Evolutionary conservation across 768 basidiomycete species (phyloP).

Genomic region (Rhodotorula paludigena): DNA sequence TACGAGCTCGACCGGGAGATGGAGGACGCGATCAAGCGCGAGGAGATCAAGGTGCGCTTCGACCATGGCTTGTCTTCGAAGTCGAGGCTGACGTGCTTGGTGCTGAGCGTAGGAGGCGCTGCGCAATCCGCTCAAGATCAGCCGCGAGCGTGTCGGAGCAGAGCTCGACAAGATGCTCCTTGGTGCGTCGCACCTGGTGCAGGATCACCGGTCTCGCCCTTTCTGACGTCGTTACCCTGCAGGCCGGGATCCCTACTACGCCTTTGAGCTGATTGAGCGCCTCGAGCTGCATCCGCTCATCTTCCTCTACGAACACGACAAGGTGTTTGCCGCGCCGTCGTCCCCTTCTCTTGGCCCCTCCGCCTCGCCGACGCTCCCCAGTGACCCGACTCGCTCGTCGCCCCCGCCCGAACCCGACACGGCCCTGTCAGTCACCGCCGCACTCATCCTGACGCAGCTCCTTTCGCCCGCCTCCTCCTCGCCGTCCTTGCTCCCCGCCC

Average conservation of each 20-base stretch:
- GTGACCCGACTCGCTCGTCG: conserved; percentile 49
- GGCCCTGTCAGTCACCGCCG: conserved; percentile 49
- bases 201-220: neutral
- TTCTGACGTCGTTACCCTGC: neutral
- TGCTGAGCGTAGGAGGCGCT: conserved; percentile 12
- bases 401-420: conserved; percentile 16
- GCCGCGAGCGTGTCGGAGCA: conserved; percentile 82
- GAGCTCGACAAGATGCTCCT: conserved; percentile 92
- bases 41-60: conserved; percentile 37
- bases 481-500: neutral
- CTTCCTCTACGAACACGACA: conserved; percentile 42
- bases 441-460: conserved; percentile 54
- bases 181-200: conserved; percentile 52
- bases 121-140: conserved; percentile 66
- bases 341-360: neutral
- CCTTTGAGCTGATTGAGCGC: conserved; percentile 68
- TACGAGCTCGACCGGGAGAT: conserved; percentile 70
- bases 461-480: conserved; percentile 4
- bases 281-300: conserved; percentile 61
- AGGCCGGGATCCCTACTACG: conserved; percentile 70
- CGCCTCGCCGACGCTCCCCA: neutral
- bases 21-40: conserved; percentile 46
- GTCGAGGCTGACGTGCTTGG: neutral
- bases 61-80: neutral
- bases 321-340: neutral